Conservation (phyloP, 192 early-diverging fungal genomes). For the Linderina pennispora region DNA sequence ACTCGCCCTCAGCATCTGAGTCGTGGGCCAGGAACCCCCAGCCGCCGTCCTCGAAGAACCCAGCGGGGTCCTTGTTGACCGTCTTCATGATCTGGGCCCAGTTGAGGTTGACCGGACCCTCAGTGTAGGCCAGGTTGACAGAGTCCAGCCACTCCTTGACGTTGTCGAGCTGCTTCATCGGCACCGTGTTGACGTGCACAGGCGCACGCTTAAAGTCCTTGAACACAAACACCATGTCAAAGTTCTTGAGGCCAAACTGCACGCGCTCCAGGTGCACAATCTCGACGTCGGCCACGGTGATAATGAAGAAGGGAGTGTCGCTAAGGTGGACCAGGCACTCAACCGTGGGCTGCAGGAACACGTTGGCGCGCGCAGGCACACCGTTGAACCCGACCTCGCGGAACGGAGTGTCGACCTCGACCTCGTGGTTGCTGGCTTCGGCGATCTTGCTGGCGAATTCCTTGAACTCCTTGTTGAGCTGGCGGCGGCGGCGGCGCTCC, state of each 20-base stretch:
- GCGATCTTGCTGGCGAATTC: constrained; percentile 86
- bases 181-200: constrained; percentile 95
- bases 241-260: constrained; percentile 95
- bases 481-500: constrained; percentile 75
- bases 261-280: constrained; percentile 96
- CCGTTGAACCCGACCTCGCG: constrained; percentile 92
- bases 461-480: constrained; percentile 92
- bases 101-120: constrained; percentile 90
- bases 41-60: constrained; percentile 87
- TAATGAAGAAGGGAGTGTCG: constrained; percentile 87
- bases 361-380: constrained; percentile 87
- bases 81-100: constrained; percentile 99
- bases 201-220: constrained; percentile 85
- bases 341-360: constrained; percentile 89
- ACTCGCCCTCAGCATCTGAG: constrained; percentile 52
- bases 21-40: constrained; percentile 85
- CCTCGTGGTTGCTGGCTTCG: constrained; percentile 69
- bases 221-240: constrained; percentile 97
- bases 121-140: constrained; percentile 86
- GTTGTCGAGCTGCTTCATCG: constrained; percentile 83
- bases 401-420: constrained; percentile 91
- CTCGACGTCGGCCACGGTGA: constrained; percentile 90
- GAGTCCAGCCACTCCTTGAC: constrained; percentile 95
- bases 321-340: constrained; percentile 95
- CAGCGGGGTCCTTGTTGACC: constrained; percentile 83